Conservation (phyloP, 2,329 filamentous ascomycete species). For the Botrytis tulipae region DNA sequence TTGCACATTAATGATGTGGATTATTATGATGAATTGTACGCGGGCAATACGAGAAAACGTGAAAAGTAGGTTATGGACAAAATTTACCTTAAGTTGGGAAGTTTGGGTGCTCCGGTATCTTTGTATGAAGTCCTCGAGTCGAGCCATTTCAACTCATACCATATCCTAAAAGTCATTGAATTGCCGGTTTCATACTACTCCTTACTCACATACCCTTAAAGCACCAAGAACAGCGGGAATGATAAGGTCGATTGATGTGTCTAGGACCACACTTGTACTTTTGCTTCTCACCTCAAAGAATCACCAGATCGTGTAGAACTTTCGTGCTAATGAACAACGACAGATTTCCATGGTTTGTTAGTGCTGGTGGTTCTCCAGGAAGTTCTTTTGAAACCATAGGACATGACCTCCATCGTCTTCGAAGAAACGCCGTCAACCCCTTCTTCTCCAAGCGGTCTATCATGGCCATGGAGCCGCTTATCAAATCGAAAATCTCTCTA, state of each 20-base stretch:
- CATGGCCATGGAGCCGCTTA: slow-evolving; percentile 25
- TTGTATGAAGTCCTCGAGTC: too few species aligned
- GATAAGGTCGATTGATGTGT: neutral
- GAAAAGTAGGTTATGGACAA: slow-evolving; percentile 25
- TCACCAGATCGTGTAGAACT: neutral
- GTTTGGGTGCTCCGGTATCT: neutral
- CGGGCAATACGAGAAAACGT: slow-evolving; percentile 24
- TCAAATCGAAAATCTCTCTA: slow-evolving; percentile 26
- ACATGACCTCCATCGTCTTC: slow-evolving; percentile 30
- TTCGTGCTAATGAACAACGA: neutral
- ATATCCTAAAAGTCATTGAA: neutral
- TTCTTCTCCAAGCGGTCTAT: slow-evolving; percentile 31
- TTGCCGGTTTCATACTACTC: neutral
- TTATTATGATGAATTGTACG: slow-evolving; percentile 45
- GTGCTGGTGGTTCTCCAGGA: neutral
- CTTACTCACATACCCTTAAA: too few species aligned
- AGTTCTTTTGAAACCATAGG: slow-evolving; percentile 18
- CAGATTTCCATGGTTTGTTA: slow-evolving; percentile 14
- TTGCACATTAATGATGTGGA: slow-evolving; percentile 41
- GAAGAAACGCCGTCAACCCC: slow-evolving; percentile 28
- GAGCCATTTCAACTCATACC: neutral
- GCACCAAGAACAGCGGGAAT: neutral
- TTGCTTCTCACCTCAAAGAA: neutral
- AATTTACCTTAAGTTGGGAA: neutral
- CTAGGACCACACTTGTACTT: neutral